A percentile compares a stretch with the other conserved stretches of the same genome.
These are phyloP conservation scores for Tetragonia tetragonoides DNA, from an alignment of 148 eudicot species.

Conservation along the genomic window DNA sequence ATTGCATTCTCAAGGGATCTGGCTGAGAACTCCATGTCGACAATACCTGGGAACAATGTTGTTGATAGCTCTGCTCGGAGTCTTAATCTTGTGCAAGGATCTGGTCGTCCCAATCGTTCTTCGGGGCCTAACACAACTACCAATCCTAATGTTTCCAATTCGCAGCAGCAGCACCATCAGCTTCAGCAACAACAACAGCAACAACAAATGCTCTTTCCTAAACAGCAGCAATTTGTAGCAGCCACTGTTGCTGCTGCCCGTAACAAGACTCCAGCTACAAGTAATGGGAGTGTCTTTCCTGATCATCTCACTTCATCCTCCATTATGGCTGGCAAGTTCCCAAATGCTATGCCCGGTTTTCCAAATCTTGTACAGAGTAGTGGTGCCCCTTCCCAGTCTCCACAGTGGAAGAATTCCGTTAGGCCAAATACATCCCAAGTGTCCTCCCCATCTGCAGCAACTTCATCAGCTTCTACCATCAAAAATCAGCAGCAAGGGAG, in stretches of 20 bases:
- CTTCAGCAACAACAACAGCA: slow-evolving; percentile 46
- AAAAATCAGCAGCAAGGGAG: slow-evolving; percentile 63
- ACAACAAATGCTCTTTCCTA: slow-evolving; percentile 30
- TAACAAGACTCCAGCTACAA: slow-evolving; percentile 46
- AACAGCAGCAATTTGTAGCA: slow-evolving; percentile 42
- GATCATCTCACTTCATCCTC: slow-evolving; percentile 61
- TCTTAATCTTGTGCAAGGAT: slow-evolving; percentile 43
- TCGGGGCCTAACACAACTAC: slow-evolving; percentile 33
- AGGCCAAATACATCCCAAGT: slow-evolving; percentile 53
- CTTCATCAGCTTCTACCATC: slow-evolving; percentile 43
- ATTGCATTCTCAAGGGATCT: slow-evolving; percentile 80
- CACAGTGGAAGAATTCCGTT: slow-evolving; percentile 72
- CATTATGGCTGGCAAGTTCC: slow-evolving; percentile 53
- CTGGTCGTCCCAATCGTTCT: slow-evolving; percentile 42
- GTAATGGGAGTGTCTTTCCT: slow-evolving; percentile 58
- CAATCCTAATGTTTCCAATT: slow-evolving; percentile 32
- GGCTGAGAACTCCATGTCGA: slow-evolving; percentile 40
- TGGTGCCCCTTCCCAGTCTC: slow-evolving; percentile 49
- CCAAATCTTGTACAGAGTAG: slow-evolving; percentile 58
- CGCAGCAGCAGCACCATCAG: slow-evolving; percentile 57
- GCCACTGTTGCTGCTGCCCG: slow-evolving; percentile 41
- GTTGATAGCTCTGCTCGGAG: slow-evolving; percentile 71
- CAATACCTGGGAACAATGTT: slow-evolving; percentile 35
- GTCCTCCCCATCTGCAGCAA: slow-evolving; percentile 41
- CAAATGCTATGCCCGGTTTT: slow-evolving; percentile 45